phyloP scores from a whole-genome alignment of 495 filamentous ascomycete species.

The Penicillium alfredii region DNA sequence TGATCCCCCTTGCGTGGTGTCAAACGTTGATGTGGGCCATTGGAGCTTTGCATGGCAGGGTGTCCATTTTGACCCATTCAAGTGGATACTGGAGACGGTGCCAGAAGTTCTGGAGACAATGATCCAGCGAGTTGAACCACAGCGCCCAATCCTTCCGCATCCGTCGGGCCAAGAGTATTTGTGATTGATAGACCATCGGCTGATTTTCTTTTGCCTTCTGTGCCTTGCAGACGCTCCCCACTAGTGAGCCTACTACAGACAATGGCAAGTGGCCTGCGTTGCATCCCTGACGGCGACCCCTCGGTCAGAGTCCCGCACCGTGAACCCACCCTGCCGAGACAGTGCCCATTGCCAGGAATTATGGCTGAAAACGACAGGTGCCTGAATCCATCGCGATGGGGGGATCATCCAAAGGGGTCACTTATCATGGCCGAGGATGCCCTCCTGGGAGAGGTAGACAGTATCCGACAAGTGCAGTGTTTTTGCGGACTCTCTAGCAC shows the following conservation, averaged over 20 bases:
- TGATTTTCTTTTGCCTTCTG: slow-evolving; percentile 15
- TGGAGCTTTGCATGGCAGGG: too few relatives aligned
- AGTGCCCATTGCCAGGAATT: slow-evolving; percentile 16
- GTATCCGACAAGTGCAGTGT: slow-evolving; percentile 14
- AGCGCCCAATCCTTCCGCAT: slow-evolving; percentile 13
- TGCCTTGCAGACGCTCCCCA: slow-evolving; percentile 21
- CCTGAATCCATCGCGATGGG: slow-evolving; percentile 18
- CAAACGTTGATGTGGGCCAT: slow-evolving; percentile 5
- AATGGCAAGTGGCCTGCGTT: slow-evolving; percentile 15
- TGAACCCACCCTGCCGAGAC: slow-evolving; percentile 14
- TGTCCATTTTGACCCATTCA: too few relatives aligned
- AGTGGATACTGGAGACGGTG: too few relatives aligned
- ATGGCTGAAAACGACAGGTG: slow-evolving; percentile 21
- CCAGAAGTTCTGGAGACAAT: too few relatives aligned
- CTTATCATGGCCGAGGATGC: slow-evolving; percentile 23
- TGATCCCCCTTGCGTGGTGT: slow-evolving; percentile 17
- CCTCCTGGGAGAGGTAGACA: slow-evolving; percentile 12
- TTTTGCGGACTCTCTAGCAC: slow-evolving; percentile 15
- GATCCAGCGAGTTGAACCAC: too few relatives aligned
- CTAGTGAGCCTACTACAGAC: slow-evolving; percentile 6
- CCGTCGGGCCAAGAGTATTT: slow-evolving; percentile 1
- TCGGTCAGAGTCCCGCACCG: slow-evolving; percentile 14
- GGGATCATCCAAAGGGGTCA: slow-evolving; percentile 21
- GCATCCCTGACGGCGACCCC: slow-evolving; percentile 20
- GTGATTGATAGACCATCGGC: slow-evolving; percentile 1